A percentile compares a stretch with the other conserved stretches of the same genome.
Conservation (phyloP, 2,329 filamentous ascomycete genomes). For the Beauveria varroae region DNA sequence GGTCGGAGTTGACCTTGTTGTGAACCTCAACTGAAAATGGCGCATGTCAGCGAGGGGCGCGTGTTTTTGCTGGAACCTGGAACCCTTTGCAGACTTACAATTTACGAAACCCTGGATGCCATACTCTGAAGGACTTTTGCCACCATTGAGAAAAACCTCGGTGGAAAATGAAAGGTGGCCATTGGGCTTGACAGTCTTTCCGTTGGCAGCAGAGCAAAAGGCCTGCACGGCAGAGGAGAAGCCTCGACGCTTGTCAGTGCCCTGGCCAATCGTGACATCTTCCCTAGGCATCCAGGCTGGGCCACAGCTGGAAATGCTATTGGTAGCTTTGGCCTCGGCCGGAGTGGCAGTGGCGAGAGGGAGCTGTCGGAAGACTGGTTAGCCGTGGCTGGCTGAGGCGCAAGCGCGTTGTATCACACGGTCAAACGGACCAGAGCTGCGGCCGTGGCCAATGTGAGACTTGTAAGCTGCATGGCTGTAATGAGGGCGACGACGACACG, state of each 20-base stretch:
- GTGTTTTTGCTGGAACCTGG: neutral
- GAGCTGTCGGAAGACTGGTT: neutral
- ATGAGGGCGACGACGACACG: too few relatives aligned
- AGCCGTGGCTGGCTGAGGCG: neutral
- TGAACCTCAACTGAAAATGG: conserved; percentile 14
- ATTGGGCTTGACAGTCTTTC: conserved; percentile 12
- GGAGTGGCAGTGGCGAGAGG: neutral
- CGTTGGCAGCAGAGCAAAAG: conserved; percentile 14
- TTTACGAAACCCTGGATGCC: conserved; percentile 15
- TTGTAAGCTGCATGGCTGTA: conserved; percentile 1
- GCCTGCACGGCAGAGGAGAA: conserved; percentile 13
- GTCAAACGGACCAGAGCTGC: neutral
- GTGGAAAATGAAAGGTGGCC: conserved; percentile 14
- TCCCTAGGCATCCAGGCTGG: conserved; percentile 15
- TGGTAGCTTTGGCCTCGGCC: conserved; percentile 8
- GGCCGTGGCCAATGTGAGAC: conserved; percentile 1
- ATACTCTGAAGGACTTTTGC: conserved; percentile 13
- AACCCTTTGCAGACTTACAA: conserved; percentile 9
- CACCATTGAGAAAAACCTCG: conserved; percentile 16
- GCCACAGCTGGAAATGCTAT: conserved; percentile 16
- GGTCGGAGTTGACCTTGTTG: conserved; percentile 14
- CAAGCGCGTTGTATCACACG: neutral
- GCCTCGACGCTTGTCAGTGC: conserved; percentile 13
- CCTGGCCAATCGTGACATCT: conserved; percentile 14
- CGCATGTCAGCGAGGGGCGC: neutral